Percentiles rank a stretch among this genome's conserved stretches.
Evolutionary conservation across 2,329 filamentous ascomycete genomes (phyloP).

Genomic region (Rhexocercosporidium sp.): DNA sequence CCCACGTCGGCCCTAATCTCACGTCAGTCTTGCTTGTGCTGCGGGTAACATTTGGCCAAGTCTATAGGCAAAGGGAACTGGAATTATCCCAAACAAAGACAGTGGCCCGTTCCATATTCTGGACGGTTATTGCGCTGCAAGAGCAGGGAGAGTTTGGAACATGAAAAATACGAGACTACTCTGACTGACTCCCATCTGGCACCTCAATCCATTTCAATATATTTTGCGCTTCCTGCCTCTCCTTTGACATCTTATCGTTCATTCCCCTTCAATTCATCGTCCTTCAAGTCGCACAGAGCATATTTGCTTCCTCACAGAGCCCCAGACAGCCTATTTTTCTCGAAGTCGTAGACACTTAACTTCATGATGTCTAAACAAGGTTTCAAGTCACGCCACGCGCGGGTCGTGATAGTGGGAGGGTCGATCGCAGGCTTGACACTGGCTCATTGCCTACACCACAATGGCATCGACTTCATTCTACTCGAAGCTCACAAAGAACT

Average conservation of each 20-base stretch:
- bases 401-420: conserved; percentile 55
- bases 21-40: not conserved
- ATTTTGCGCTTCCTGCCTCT: too few relatives aligned
- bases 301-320: not conserved
- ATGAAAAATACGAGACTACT: too few relatives aligned
- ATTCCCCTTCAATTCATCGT: not conserved
- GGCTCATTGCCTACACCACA: conserved; percentile 51
- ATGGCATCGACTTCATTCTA: conserved; percentile 52
- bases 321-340: not conserved
- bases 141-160: too few relatives aligned
- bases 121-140: too few relatives aligned
- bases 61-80: not conserved
- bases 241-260: not conserved
- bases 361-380: not conserved
- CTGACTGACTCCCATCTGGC: too few relatives aligned
- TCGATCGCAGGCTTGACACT: conserved; percentile 53
- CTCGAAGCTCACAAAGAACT: conserved; percentile 51
- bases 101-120: too few relatives aligned
- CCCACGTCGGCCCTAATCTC: not conserved
- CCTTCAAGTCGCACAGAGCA: too few relatives aligned
- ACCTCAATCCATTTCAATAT: too few relatives aligned
- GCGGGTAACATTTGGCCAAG: not conserved
- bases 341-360: not conserved
- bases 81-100: too few relatives aligned
- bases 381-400: conserved; percentile 27